phyloP scores from a whole-genome alignment of 2,329 filamentous ascomycete species.

The Beauveria sp. region DNA sequence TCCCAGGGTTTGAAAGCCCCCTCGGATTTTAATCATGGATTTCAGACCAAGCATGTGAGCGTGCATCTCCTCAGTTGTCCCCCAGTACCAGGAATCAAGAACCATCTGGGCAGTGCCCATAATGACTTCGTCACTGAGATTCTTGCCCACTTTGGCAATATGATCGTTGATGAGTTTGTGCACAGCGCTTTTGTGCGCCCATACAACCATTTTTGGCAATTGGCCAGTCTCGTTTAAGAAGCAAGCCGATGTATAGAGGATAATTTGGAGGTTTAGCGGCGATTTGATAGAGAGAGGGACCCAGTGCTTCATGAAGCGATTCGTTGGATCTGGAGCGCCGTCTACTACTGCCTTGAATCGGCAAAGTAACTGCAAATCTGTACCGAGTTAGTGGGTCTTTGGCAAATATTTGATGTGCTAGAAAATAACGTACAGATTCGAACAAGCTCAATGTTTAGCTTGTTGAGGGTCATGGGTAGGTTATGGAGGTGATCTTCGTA shows the following conservation, averaged over 20 bases:
- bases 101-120: constrained; percentile 42
- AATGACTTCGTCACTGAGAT: constrained; percentile 38
- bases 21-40: constrained; percentile 40
- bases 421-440: constrained; percentile 33
- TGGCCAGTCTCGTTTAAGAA: constrained; percentile 43
- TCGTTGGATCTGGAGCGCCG: constrained; percentile 36
- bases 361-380: constrained; percentile 40
- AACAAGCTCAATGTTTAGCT: constrained; percentile 40
- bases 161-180: constrained; percentile 41
- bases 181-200: constrained; percentile 35
- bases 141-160: constrained; percentile 27
- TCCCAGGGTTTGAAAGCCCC: constrained; percentile 37
- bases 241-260: constrained; percentile 43
- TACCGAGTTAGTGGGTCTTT: not conserved
- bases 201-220: constrained; percentile 34
- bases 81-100: constrained; percentile 48
- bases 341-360: constrained; percentile 45
- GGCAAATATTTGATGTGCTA: not conserved
- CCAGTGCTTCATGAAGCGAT: constrained; percentile 39
- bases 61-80: constrained; percentile 34
- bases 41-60: constrained; percentile 39
- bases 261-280: constrained; percentile 40
- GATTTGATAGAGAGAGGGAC: constrained; percentile 41
- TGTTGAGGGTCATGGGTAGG: constrained; percentile 34
- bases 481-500: constrained; percentile 30